Percentiles rank a stretch among this genome's conserved stretches.
Evolutionary conservation across 2,329 filamentous ascomycete species (phyloP).

Genomic region (Mollisia scopiformis): DNA sequence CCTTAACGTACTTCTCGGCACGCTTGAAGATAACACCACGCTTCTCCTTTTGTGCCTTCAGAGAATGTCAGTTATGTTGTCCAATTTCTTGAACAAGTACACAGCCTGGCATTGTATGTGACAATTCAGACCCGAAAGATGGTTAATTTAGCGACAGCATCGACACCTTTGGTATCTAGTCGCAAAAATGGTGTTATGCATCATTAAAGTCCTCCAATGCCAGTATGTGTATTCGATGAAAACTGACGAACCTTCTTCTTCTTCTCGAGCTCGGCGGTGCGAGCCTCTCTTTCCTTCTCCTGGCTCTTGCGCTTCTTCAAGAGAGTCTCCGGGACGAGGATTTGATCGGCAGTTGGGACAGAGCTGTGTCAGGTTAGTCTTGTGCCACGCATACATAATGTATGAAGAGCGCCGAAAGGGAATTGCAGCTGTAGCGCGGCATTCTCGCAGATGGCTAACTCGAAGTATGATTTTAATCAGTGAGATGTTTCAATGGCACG

Average conservation of each 20-base stretch:
- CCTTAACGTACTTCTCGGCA: conserved; percentile 99
- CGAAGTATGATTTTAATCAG: conserved; percentile 79
- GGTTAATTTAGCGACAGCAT: conserved; percentile 98
- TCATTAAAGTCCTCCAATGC: conserved; percentile 63
- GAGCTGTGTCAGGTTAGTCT: conserved; percentile 85
- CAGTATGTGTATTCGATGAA: conserved; percentile 31
- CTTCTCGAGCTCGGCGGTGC: conserved; percentile 77
- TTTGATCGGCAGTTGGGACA: conserved; percentile 92
- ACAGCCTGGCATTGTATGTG: conserved; percentile 27
- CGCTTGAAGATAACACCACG: conserved; percentile 99
- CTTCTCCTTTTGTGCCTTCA: conserved; percentile 97
- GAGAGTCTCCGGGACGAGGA: conserved; percentile 98
- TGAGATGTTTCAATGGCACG: conserved; percentile 53
- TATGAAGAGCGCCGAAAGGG: conserved; percentile 80
- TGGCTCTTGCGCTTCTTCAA: conserved; percentile 99
- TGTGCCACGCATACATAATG: conserved; percentile 64
- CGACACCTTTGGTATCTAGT: conserved; percentile 83
- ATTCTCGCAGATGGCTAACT: conserved; percentile 89
- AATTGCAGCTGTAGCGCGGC: conserved; percentile 90
- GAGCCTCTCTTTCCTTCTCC: conserved; percentile 97
- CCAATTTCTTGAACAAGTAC: conserved; percentile 12
- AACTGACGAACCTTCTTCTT: conserved; percentile 73
- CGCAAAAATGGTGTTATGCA: conserved; percentile 84
- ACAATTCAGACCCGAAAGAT: conserved; percentile 98
- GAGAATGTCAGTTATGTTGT: conserved; percentile 41